Evolutionary conservation across 345 rosid genomes (phyloP), one percentile per base, ranked within the genome.

Genomic region (Ailanthus altissimus): DNA sequence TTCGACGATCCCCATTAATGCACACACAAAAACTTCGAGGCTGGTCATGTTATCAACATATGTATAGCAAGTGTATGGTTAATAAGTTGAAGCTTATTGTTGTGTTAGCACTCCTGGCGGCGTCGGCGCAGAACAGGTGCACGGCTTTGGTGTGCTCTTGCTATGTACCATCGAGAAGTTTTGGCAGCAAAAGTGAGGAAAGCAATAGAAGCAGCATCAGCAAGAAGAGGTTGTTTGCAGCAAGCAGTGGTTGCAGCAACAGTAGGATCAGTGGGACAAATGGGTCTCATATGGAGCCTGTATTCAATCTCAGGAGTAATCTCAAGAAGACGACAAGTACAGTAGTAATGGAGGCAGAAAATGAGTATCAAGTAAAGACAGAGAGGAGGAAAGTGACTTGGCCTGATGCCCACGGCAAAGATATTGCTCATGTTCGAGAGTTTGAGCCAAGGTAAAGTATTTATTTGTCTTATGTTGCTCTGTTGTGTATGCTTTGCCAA

Each of bases 381-480:
- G 87, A 87, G 68, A 83, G 70, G 82, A 90, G 89, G 86, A 90
- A 87, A 86, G 97, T 92, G 8, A 89, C 82, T 69, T 92, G 97
- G 97, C 87, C 91, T 40, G 95, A 92, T 85, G 92, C 90, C 56
- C 87, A 86, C 25, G 97, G 97, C 64, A 84, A 82, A 76, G 97
- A 92, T 82, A 90, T 90, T 81, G 92, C 92, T 67, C 92, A 87
- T 81, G 86, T 90, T 86, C 88, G 78, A 42, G 97, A 90, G 80
- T 92, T 92, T 65, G 89, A 90, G 74, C 88, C 87, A 2, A 88
- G 95, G 93, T 92, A 88, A 68, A 15, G 12, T 20, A 1, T 3
- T 2, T 32, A 7, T 36, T 38, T 36, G 0, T 32, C 16, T 16
- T 11, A 53, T 18, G 57, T 21, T 32, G 38, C 6, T 15, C 6